Conservation (phyloP, 352 stramenopile species). For the Aphanomyces invadans region DNA sequence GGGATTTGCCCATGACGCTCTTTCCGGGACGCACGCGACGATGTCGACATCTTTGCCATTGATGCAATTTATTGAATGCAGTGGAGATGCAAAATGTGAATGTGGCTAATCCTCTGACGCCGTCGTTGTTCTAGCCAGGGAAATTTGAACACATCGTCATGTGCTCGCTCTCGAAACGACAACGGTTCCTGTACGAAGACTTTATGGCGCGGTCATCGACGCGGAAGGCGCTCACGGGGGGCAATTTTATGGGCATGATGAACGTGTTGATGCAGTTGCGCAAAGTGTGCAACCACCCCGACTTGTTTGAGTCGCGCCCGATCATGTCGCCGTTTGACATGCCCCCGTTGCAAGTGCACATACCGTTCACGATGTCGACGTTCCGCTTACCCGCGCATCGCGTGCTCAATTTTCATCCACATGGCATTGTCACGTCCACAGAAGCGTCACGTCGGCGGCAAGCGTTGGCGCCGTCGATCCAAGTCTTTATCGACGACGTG, state of each 20-base stretch:
- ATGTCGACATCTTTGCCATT: too few species aligned
- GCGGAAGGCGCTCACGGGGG: slow-evolving; percentile 83
- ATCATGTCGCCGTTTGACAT: slow-evolving; percentile 94
- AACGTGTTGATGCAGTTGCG: slow-evolving; percentile 98
- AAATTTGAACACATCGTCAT: slow-evolving; percentile 97
- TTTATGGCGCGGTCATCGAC: slow-evolving; percentile 95
- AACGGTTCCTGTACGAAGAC: slow-evolving; percentile 97
- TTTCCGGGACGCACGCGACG: too few species aligned
- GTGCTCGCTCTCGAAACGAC: slow-evolving; percentile 90
- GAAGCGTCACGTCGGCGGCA: not conserved
- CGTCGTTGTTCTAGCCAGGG: slow-evolving; percentile 51
- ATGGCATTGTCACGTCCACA: not conserved
- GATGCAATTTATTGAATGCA: too few species aligned
- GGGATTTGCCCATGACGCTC: too few species aligned
- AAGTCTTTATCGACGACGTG: slow-evolving; percentile 28
- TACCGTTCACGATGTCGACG: not conserved
- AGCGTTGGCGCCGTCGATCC: not conserved
- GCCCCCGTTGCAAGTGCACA: slow-evolving; percentile 11
- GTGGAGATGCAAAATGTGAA: too few species aligned
- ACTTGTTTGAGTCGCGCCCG: slow-evolving; percentile 96
- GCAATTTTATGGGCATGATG: slow-evolving; percentile 98
- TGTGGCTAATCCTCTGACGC: too few species aligned
- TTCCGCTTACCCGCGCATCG: not conserved
- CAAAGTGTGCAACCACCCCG: slow-evolving; percentile 97
- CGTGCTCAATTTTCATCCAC: not conserved